These are phyloP conservation scores for Ophiostoma quercus DNA, from an alignment of 2,329 filamentous ascomycete genomes.

Conservation along the genomic window DNA sequence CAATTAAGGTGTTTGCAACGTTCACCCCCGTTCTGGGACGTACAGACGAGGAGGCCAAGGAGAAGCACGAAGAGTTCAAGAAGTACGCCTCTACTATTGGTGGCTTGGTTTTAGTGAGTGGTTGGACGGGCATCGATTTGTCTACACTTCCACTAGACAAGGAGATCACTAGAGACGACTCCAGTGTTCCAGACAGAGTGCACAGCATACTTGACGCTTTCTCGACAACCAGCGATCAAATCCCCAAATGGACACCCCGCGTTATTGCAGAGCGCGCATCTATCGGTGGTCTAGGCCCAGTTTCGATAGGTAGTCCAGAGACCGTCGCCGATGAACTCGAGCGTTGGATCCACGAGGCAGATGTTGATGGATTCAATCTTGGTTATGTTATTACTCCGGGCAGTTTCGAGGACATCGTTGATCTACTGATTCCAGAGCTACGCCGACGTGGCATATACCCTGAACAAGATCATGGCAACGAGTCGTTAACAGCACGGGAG, in stretches of 20 bases:
- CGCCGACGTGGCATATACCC: conserved; percentile 45
- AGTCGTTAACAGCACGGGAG: conserved; percentile 50
- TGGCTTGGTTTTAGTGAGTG: conserved; percentile 25
- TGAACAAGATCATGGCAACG: conserved; percentile 19
- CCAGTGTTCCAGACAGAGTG: conserved; percentile 16
- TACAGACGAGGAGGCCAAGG: conserved; percentile 28
- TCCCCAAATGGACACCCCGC: conserved; percentile 23
- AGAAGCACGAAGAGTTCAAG: conserved; percentile 24
- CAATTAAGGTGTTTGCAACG: conserved; percentile 27
- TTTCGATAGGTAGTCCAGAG: conserved; percentile 57
- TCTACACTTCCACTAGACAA: conserved; percentile 28
- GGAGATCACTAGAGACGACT: conserved; percentile 21
- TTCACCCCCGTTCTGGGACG: conserved; percentile 26
- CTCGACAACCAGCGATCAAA: neutral
- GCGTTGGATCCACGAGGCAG: conserved; percentile 61
- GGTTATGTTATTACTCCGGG: conserved; percentile 44
- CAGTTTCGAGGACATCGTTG: conserved; percentile 60
- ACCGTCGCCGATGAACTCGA: conserved; percentile 65
- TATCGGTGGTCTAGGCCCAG: conserved; percentile 28
- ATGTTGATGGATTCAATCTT: conserved; percentile 71
- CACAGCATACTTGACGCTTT: conserved; percentile 15
- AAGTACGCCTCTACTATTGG: conserved; percentile 27
- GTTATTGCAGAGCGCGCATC: conserved; percentile 25
- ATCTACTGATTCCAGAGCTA: conserved; percentile 59
- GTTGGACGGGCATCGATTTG: conserved; percentile 30